Evolutionary conservation across 2,329 filamentous ascomycete genomes (phyloP), one percentile per base, ranked within the genome.

Genomic region (Leptographium lundbergii): DNA sequence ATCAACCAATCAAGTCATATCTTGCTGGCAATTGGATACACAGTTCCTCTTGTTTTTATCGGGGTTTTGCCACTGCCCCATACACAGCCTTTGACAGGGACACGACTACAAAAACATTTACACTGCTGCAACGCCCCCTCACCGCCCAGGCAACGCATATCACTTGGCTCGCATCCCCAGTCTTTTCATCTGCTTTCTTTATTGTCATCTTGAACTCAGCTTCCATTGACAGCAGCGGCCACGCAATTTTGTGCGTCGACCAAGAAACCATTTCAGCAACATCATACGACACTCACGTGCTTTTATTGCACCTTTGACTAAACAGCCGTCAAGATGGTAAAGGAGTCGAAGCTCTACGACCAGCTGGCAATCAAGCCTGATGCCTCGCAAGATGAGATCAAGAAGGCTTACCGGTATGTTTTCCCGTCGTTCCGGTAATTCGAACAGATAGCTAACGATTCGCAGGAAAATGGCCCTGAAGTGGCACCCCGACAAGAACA

Each of bases 401-500:
- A 96, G 73, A 99, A 97, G 72, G 94, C 85, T 60, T 96, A 96
- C 73, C 82, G 88, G 86, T 89, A 85, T 73, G 81, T 57, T 32
- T 53, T 36, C 57, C 24, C 39, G 17, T 45, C 5, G 19, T 34
- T 25, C 32, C 22, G 24, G 3, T 22, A 29, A 7, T 34, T 11
- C 6, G 36, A 39, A 17, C 6, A 2, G 32, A 2, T 14, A 22
- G 50, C 57, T 60, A 59, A 60, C 58, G 27, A 10, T 19, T 4
- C 3, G 14, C 71, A 90, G 88, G 63, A 96, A 96, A 79, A 81
- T 86, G 59, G 92, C 92, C 58, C 75, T 97, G 70, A 95, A 91
- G 75, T 91, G 85, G 75, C 94, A 99, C 70, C 94, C 94, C 7
- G 94, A 99, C 78, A 99, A 97, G 80, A 99, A 97, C 80, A 91